Evolutionary conservation across 73 alveolate genomes (phyloP).

Genomic region (Paramecium biaurelia): DNA sequence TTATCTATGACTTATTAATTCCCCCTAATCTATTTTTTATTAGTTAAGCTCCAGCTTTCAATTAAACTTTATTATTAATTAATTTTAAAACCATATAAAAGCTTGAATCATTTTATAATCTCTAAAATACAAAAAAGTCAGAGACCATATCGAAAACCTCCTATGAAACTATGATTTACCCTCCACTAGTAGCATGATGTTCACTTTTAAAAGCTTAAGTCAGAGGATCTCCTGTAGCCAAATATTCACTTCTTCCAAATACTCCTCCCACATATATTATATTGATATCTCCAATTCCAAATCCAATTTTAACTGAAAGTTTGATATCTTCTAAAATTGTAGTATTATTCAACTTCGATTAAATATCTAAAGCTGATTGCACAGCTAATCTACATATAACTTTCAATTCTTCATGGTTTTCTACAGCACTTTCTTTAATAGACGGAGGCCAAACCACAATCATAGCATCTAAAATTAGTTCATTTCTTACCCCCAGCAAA

Average conservation of each 20-base stretch:
- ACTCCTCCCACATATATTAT: slow-evolving; percentile 96
- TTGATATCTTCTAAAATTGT: slow-evolving; percentile 84
- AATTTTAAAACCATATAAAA: not conserved
- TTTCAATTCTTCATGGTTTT: slow-evolving; percentile 59
- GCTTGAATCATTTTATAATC: not conserved
- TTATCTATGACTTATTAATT: slow-evolving; percentile 72
- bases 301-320: slow-evolving; percentile 72
- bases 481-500: slow-evolving; percentile 79
- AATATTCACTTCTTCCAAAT: slow-evolving; percentile 94
- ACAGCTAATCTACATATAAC: slow-evolving; percentile 83
- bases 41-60: slow-evolving; percentile 92
- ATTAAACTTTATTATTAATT: slow-evolving; percentile 55
- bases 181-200: slow-evolving; percentile 92
- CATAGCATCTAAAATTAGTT: slow-evolving; percentile 79
- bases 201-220: slow-evolving; percentile 93
- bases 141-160: slow-evolving; percentile 77
- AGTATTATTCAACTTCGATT: slow-evolving; percentile 84
- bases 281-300: slow-evolving; percentile 94
- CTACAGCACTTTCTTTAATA: slow-evolving; percentile 27
- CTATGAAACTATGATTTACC: slow-evolving; percentile 87
- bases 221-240: slow-evolving; percentile 94
- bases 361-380: slow-evolving; percentile 88
- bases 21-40: slow-evolving; percentile 82
- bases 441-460: slow-evolving; percentile 96
- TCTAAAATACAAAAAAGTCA: slow-evolving; percentile 74